A percentile compares a stretch with the other conserved stretches of the same genome.
These are phyloP conservation scores for Metschnikowia gelsemii DNA, from an alignment of 805 yeast genomes.

Conservation along the genomic window DNA sequence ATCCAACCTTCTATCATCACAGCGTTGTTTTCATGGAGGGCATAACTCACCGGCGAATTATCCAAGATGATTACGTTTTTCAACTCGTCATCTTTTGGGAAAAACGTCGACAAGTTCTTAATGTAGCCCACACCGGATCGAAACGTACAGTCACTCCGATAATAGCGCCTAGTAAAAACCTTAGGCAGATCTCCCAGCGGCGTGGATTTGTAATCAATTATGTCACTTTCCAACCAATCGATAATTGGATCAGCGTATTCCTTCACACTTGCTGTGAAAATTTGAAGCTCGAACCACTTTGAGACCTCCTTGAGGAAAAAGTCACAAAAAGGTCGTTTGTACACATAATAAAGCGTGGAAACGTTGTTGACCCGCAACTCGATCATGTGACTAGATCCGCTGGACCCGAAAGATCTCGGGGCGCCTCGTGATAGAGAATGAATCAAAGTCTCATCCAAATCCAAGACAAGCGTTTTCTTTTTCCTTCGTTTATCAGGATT, in stretches of 20 bases:
- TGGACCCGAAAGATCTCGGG: slow-evolving; percentile 40
- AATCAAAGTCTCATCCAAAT: slow-evolving; percentile 90
- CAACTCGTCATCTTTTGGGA: slow-evolving; percentile 66
- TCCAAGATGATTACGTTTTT: slow-evolving; percentile 76
- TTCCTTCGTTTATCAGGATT: slow-evolving; percentile 37
- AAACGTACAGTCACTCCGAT: slow-evolving; percentile 76
- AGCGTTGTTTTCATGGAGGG: slow-evolving; percentile 82
- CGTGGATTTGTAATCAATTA: slow-evolving; percentile 21
- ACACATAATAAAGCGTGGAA: slow-evolving; percentile 83
- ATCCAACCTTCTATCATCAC: slow-evolving; percentile 97
- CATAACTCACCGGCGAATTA: slow-evolving; percentile 89
- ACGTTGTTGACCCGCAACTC: slow-evolving; percentile 71
- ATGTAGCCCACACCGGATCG: slow-evolving; percentile 83
- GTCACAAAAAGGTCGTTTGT: slow-evolving; percentile 90
- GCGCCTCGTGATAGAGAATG: slow-evolving; percentile 80
- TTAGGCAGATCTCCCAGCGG: slow-evolving; percentile 16
- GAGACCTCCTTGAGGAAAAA: slow-evolving; percentile 73
- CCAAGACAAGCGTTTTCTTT: slow-evolving; percentile 76
- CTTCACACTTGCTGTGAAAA: slow-evolving; percentile 91
- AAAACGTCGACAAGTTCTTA: slow-evolving; percentile 42
- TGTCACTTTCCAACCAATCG: slow-evolving; percentile 79
- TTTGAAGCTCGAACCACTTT: slow-evolving; percentile 84
- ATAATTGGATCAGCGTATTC: slow-evolving; percentile 98
- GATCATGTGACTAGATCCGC: slow-evolving; percentile 56
- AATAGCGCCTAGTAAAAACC: slow-evolving; percentile 59